These are phyloP conservation scores for Lactarius quietus DNA, from an alignment of 768 basidiomycete genomes.

Conservation along the genomic window DNA sequence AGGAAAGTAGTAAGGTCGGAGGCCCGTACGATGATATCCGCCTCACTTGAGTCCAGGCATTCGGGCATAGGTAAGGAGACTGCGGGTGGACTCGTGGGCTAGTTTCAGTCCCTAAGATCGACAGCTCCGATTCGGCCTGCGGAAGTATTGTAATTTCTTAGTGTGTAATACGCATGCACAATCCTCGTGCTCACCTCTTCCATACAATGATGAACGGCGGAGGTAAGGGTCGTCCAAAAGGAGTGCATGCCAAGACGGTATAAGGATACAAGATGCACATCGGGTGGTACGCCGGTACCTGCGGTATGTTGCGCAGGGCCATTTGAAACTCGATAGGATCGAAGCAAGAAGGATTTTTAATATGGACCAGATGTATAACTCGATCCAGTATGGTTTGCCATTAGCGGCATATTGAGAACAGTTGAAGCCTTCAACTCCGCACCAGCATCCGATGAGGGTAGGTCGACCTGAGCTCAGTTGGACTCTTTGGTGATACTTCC, in stretches of 20 bases:
- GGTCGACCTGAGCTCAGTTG: not conserved
- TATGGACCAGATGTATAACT: not conserved
- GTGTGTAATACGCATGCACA: not conserved
- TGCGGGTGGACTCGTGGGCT: not conserved
- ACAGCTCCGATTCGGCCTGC: not conserved
- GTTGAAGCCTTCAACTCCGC: not conserved
- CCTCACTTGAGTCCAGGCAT: not conserved
- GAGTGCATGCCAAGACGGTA: not conserved
- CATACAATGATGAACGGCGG: not conserved
- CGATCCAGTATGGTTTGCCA: not conserved
- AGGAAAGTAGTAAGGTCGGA: not conserved
- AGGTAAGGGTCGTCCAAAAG: conserved; percentile 6
- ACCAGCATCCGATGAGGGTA: not conserved
- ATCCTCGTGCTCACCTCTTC: not conserved
- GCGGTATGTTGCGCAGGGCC: not conserved
- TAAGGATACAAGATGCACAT: not conserved
- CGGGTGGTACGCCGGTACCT: not conserved
- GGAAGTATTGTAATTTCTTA: not conserved
- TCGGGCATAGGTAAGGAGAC: conserved; percentile 30
- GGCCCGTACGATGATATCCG: not conserved
- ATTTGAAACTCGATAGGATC: conserved; percentile 7
- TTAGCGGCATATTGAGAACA: not conserved
- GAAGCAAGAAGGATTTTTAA: not conserved
- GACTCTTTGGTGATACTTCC: conserved; percentile 6
- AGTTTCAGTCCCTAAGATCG: not conserved